Evolutionary conservation across 495 filamentous ascomycete species (phyloP).

Genomic region (Penicillium simplicissimum): DNA sequence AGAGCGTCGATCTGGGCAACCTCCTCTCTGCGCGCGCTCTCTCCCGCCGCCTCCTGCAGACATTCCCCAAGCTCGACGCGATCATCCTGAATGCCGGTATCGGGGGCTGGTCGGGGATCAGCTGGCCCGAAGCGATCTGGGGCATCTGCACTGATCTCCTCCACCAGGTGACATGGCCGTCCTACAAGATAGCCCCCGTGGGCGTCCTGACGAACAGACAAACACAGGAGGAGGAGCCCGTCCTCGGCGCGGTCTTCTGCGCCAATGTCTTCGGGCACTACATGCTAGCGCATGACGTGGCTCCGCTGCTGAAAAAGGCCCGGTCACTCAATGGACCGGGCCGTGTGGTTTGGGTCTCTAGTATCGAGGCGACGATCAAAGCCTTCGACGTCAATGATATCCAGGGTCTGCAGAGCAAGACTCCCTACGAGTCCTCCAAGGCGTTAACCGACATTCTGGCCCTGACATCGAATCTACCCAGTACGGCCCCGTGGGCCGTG

Average conservation of each 20-base stretch:
- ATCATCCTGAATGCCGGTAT: slow-evolving; percentile 87
- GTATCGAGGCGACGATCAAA: slow-evolving; percentile 64
- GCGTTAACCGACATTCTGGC: slow-evolving; percentile 80
- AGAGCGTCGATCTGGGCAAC: slow-evolving; percentile 57
- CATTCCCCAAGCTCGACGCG: slow-evolving; percentile 70
- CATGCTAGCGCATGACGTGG: slow-evolving; percentile 76
- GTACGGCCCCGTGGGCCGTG: slow-evolving; percentile 55
- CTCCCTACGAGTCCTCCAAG: slow-evolving; percentile 83
- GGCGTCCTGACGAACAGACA: slow-evolving; percentile 55
- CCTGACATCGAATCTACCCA: slow-evolving; percentile 69
- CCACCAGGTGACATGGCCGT: slow-evolving; percentile 73
- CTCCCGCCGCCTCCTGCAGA: slow-evolving; percentile 45
- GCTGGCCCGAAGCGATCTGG: slow-evolving; percentile 66
- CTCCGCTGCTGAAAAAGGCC: slow-evolving; percentile 64
- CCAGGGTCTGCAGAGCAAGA: slow-evolving; percentile 61
- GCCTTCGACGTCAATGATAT: slow-evolving; percentile 67
- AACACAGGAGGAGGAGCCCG: slow-evolving; percentile 46
- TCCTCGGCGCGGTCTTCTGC: slow-evolving; percentile 79
- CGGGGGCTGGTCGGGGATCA: slow-evolving; percentile 79
- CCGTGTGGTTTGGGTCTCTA: slow-evolving; percentile 83
- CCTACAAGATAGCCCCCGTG: slow-evolving; percentile 64
- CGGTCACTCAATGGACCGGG: slow-evolving; percentile 45
- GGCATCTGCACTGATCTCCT: slow-evolving; percentile 63
- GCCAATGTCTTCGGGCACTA: slow-evolving; percentile 97
- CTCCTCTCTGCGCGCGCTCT: slow-evolving; percentile 56